phyloP scores from a whole-genome alignment of 2,329 filamentous ascomycete species.

The Sporothrix curviconia region DNA sequence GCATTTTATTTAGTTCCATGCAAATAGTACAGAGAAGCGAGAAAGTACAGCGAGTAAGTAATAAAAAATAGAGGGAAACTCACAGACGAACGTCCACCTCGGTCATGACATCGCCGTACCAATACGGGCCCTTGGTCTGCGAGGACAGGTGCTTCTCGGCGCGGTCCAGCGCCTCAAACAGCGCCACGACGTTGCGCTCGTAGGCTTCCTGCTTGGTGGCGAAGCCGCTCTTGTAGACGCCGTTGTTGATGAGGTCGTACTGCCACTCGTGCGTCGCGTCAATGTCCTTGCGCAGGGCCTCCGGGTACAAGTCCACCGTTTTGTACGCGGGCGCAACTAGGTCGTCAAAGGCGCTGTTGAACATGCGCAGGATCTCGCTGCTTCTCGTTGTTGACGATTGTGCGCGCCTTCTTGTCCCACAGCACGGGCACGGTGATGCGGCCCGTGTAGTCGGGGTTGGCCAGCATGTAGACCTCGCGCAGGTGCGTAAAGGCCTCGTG shows the following conservation, averaged over 20 bases:
- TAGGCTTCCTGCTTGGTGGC: slow-evolving; percentile 80
- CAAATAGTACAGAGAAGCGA: too few species aligned
- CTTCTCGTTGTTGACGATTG: slow-evolving; percentile 89
- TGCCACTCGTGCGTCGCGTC: slow-evolving; percentile 76
- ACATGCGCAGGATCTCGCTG: slow-evolving; percentile 86
- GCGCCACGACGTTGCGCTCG: slow-evolving; percentile 59
- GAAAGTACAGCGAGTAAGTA: not conserved
- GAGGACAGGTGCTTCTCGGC: slow-evolving; percentile 62
- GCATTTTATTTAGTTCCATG: too few species aligned
- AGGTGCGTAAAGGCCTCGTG: slow-evolving; percentile 65
- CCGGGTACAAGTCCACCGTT: slow-evolving; percentile 61
- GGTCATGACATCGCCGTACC: slow-evolving; percentile 68
- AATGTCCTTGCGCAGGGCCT: slow-evolving; percentile 57
- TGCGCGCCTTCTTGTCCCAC: slow-evolving; percentile 68
- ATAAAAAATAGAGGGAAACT: slow-evolving; percentile 23
- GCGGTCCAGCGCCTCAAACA: slow-evolving; percentile 73
- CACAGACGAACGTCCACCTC: slow-evolving; percentile 73
- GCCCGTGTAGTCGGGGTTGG: slow-evolving; percentile 63
- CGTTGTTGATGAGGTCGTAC: slow-evolving; percentile 67
- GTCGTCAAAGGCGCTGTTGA: slow-evolving; percentile 74
- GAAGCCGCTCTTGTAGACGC: slow-evolving; percentile 72
- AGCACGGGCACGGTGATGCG: slow-evolving; percentile 85
- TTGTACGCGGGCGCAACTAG: slow-evolving; percentile 55
- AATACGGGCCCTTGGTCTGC: slow-evolving; percentile 52
- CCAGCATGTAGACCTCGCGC: slow-evolving; percentile 72